Evolutionary conservation across 176 grass and related monocot genomes (phyloP).

Genomic region (Zea mays): Zm-B73-REFERENCE-NAM-5.0 NC_050097.1:241711001-241711500

Average conservation of each 20-base stretch:
- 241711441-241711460: conserved; percentile 68
- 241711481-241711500: conserved; percentile 56
- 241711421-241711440: conserved; percentile 67
- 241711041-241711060: no score
- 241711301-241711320: conserved; percentile 45
- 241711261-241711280: not conserved
- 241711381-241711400: conserved; percentile 58
- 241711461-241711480: conserved; percentile 56
- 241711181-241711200: no score
- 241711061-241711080: no score
- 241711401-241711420: conserved; percentile 29
- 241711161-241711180: no score
- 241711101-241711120: no score
- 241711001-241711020: no score
- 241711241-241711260: not conserved
- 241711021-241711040: no score
- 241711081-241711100: no score
- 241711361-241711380: conserved; percentile 88
- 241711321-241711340: conserved; percentile 79
- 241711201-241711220: not conserved
- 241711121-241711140: no score
- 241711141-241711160: no score
- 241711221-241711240: conserved; percentile 20
- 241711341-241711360: conserved; percentile 86
- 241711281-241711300: conserved; percentile 27